These are phyloP conservation scores for Beauveria asiatica DNA, from an alignment of 2,329 filamentous ascomycete species.

Conservation along the genomic window DNA sequence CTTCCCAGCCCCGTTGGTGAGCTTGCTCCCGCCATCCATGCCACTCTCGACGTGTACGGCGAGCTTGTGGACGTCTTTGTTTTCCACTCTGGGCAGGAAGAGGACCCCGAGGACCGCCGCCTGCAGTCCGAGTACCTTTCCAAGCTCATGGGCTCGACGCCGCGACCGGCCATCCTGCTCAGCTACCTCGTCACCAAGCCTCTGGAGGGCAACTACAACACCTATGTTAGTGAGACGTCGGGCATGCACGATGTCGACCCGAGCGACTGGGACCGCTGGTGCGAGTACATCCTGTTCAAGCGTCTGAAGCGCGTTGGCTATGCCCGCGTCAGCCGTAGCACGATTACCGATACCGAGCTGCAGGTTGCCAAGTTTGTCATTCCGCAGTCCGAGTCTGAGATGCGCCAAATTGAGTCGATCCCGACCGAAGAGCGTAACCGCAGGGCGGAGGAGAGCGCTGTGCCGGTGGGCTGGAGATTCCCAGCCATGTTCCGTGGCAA, in stretches of 20 bases:
- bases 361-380: slow-evolving; percentile 95
- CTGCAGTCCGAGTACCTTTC: slow-evolving; percentile 81
- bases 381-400: slow-evolving; percentile 53
- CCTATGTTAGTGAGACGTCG: slow-evolving; percentile 75
- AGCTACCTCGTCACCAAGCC: slow-evolving; percentile 91
- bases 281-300: slow-evolving; percentile 97
- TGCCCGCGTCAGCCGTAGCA: slow-evolving; percentile 76
- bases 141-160: slow-evolving; percentile 74
- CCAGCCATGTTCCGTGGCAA: slow-evolving; percentile 75
- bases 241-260: slow-evolving; percentile 95
- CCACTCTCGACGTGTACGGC: slow-evolving; percentile 90
- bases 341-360: slow-evolving; percentile 94
- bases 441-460: slow-evolving; percentile 58
- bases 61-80: slow-evolving; percentile 88
- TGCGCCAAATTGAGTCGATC: slow-evolving; percentile 31
- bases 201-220: slow-evolving; percentile 90
- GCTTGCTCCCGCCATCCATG: slow-evolving; percentile 89
- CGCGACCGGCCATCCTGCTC: slow-evolving; percentile 74
- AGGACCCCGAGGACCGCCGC: slow-evolving; percentile 84
- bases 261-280: slow-evolving; percentile 94
- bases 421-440: slow-evolving; percentile 46
- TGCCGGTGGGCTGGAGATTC: slow-evolving; percentile 73
- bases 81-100: slow-evolving; percentile 97
- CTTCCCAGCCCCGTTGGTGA: slow-evolving; percentile 90
- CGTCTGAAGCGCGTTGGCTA: slow-evolving; percentile 78